Evolutionary conservation across 73 alveolate genomes (phyloP).

Genomic region (Paramecium pentaurelia): DNA sequence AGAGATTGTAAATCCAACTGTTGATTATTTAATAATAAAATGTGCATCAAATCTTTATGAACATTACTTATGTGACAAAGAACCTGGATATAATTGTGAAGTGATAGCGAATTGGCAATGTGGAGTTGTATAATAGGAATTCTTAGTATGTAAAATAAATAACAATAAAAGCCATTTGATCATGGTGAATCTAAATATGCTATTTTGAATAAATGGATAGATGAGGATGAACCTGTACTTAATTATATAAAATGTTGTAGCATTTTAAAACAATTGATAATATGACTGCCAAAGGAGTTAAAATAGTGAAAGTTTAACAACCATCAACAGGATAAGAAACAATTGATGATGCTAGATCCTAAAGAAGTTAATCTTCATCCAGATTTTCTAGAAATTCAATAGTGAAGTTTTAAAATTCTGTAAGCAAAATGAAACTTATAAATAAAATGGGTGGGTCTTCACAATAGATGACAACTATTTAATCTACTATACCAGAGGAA

Average conservation of each 20-base stretch:
- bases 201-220: conserved; percentile 34
- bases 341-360: conserved; percentile 9
- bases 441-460: conserved; percentile 25
- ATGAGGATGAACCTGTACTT: conserved; percentile 35
- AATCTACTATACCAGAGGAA: background rate
- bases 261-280: conserved; percentile 41
- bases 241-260: background rate
- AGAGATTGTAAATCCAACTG: conserved; percentile 20
- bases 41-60: background rate
- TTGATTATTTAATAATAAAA: background rate
- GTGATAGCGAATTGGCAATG: background rate
- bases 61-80: background rate
- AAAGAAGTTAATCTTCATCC: background rate
- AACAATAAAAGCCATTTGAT: background rate
- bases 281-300: conserved; percentile 44
- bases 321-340: background rate
- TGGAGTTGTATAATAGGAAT: conserved; percentile 30
- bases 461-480: background rate
- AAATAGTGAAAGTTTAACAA: background rate
- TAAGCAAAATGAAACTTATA: background rate
- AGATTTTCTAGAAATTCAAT: background rate
- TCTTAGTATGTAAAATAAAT: conserved; percentile 15
- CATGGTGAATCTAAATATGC: conserved; percentile 39
- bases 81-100: conserved; percentile 9
- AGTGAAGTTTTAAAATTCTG: background rate